Base-by-base conservation (phyloP, 495 filamentous ascomycete genomes). In the Xylaria longipes region DNA sequence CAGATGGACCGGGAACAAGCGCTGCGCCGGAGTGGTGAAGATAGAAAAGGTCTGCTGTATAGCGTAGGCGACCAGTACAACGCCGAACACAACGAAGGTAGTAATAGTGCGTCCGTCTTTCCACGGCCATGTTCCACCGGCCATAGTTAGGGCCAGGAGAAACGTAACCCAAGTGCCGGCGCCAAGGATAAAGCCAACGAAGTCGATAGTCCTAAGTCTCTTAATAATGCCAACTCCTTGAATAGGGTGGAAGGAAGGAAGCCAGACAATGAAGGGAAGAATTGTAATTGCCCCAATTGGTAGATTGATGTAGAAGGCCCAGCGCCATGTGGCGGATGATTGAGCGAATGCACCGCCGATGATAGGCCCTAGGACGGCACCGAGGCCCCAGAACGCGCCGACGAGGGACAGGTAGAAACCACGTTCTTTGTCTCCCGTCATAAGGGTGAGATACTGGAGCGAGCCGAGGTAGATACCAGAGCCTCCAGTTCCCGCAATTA, bases 221-320 rank as follows among this genome's bases (percentile, higher is more conserved):
- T 52, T 25, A 2, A 1, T 12, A 12, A 56, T 2, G 20, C 29
- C 39, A 1, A 46, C 27, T 15, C 46, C 60, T n/a, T 1, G 57
- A 3, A 14, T 25, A 22, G 74, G 74, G 25, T 72, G 43, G 20
- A 48, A 29, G 2, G 56, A 14, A 12, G 87, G 89, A 0, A 91
- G 74, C 11, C 86, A 63, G 71, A 88, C 84, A 54, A 91, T 35
- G 70, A 85, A 90, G 25, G 85, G 78, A 0, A 88, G 90, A 1
- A 83, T 79, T 45, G 83, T 82, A 12, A 85, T 58, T 5, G 65
- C 89, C 1, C 84, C 87, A 37, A 92, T 80, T 45, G 78, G 74
- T 8, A 92, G 84, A 68, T 91, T 92, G 76, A 93, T 89, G 77
- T 92, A 92, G 73, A 92, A 92, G 0, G 85, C 82, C 88, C 87